Evolutionary conservation across 257 asterid genomes (phyloP).

Genomic region (Catharanthus roseus): DNA sequence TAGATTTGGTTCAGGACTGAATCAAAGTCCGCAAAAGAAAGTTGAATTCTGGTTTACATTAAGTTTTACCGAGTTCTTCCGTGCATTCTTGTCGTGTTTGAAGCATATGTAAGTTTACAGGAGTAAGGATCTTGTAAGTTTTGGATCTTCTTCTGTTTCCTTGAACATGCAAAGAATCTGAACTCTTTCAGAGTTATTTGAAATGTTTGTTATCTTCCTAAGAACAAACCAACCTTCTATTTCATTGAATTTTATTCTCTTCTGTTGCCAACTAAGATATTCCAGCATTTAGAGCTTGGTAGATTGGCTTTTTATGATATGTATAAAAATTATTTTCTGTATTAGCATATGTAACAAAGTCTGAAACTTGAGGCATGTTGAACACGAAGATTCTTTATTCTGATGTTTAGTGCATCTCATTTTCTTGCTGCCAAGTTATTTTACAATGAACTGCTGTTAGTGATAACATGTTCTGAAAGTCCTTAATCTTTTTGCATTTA

Average conservation of each 20-base stretch:
- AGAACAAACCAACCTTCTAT: background rate
- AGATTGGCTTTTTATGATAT: background rate
- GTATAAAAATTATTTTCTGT: background rate
- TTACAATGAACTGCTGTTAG: background rate
- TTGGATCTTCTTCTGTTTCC: background rate
- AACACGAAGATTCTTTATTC: background rate
- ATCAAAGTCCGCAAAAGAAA: background rate
- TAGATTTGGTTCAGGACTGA: background rate
- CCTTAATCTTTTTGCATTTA: conserved; percentile 18
- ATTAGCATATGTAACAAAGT: background rate
- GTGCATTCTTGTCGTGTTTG: background rate
- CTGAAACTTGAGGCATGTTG: background rate
- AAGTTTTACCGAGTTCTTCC: background rate
- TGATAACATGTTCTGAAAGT: no score
- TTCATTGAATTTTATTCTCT: background rate
- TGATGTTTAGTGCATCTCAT: background rate
- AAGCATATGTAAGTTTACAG: background rate
- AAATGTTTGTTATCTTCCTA: background rate
- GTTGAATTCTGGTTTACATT: background rate
- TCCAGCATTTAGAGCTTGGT: background rate
- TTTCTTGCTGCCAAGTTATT: background rate
- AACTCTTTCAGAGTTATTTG: background rate
- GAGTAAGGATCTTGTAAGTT: conserved; percentile 1
- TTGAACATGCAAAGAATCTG: background rate
- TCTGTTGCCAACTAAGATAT: background rate